phyloP scores from a whole-genome alignment of 2,329 filamentous ascomycete genomes.

The Trichoderma cornu-damae region DNA sequence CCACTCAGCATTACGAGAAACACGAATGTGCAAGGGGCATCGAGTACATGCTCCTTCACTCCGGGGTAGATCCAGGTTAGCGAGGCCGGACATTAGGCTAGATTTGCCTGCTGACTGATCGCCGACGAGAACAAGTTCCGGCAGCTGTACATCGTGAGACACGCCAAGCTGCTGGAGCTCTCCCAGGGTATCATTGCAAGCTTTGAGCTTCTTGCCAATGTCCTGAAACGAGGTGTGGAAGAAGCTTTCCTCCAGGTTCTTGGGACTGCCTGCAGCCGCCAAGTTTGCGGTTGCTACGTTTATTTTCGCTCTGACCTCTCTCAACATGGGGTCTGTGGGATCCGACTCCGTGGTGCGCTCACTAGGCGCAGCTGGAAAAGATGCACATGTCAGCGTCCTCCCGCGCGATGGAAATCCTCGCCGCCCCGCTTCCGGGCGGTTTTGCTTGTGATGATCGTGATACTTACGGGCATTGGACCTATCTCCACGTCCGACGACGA shows the following conservation, averaged over 20 bases:
- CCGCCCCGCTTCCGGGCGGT: not conserved
- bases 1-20: constrained; percentile 57
- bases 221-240: constrained; percentile 43
- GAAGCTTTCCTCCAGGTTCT: constrained; percentile 35
- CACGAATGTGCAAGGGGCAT: constrained; percentile 74
- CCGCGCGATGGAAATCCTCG: too few relatives aligned
- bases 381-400: constrained; percentile 15
- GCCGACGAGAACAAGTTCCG: constrained; percentile 76
- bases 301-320: constrained; percentile 34
- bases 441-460: not conserved
- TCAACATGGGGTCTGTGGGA: constrained; percentile 29
- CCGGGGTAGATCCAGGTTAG: constrained; percentile 66
- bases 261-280: constrained; percentile 23
- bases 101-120: constrained; percentile 85
- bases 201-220: constrained; percentile 59
- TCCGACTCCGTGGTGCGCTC: constrained; percentile 32
- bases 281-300: constrained; percentile 15
- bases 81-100: constrained; percentile 58
- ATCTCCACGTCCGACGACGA: constrained; percentile 26
- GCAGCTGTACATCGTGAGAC: constrained; percentile 63
- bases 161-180: constrained; percentile 69
- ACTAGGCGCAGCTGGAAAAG: constrained; percentile 36
- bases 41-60: constrained; percentile 67
- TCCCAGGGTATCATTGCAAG: constrained; percentile 60
- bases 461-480: constrained; percentile 39